Evolutionary conservation across 495 filamentous ascomycete genomes (phyloP).

Genomic region (Trichoderma virens): DNA sequence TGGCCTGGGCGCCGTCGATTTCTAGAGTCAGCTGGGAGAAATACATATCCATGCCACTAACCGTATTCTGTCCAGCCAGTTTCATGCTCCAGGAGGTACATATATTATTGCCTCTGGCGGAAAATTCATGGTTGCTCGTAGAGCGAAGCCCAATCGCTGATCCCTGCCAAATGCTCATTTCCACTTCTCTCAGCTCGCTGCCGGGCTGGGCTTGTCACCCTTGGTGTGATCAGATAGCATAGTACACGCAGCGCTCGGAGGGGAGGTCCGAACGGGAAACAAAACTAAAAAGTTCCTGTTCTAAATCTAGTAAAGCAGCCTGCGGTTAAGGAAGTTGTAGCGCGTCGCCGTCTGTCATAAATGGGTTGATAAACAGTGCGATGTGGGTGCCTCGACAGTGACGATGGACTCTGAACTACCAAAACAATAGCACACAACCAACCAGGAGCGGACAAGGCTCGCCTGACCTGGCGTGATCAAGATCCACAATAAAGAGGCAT

Average conservation of each 20-base stretch:
- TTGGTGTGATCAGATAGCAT: no score
- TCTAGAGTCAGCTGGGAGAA: neutral
- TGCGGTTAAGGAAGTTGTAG: neutral
- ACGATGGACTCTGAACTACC: neutral
- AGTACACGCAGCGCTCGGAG: no score
- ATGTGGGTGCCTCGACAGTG: no score
- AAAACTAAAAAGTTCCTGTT: no score
- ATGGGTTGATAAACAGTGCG: neutral
- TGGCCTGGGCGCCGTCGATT: neutral
- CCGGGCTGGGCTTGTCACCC: no score
- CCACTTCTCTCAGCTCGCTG: no score
- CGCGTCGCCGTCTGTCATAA: neutral
- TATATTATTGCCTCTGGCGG: neutral
- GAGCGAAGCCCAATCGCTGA: no score
- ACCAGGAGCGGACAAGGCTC: neutral
- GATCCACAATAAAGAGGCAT: neutral
- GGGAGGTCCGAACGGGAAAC: no score
- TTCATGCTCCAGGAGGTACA: neutral
- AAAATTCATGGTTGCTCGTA: no score
- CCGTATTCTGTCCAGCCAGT: neutral
- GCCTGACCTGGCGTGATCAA: slow-evolving; percentile 8
- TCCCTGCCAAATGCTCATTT: no score
- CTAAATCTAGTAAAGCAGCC: neutral
- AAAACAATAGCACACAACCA: neutral
- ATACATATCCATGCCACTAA: neutral